These are phyloP conservation scores for Candida tallmaniae DNA, from an alignment of 805 yeast species.

Conservation along the genomic window DNA sequence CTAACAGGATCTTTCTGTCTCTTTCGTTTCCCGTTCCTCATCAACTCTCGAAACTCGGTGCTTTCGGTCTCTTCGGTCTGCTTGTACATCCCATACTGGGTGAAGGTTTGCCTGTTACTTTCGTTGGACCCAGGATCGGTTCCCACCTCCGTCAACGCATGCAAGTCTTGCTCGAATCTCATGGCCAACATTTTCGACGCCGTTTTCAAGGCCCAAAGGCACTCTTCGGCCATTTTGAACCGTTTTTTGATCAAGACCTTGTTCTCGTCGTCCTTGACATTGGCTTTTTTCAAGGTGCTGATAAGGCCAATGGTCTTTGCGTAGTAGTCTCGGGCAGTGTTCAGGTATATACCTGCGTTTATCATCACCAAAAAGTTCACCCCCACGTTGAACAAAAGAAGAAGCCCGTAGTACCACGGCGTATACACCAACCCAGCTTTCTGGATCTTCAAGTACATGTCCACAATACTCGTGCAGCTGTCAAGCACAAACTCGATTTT, in stretches of 20 bases:
- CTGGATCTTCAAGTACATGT: constrained; percentile 24
- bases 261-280: constrained; percentile 28
- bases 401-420: constrained; percentile 53
- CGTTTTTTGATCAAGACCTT: constrained; percentile 26
- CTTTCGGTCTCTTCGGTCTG: constrained; percentile 1
- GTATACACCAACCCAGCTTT: constrained; percentile 24
- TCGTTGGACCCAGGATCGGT: constrained; percentile 50
- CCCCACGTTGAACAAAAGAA: constrained; percentile 43
- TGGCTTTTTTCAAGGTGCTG: constrained; percentile 19
- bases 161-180: constrained; percentile 39
- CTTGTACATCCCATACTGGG: constrained; percentile 38
- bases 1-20: not conserved
- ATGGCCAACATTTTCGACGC: constrained; percentile 48
- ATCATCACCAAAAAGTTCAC: constrained; percentile 37
- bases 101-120: constrained; percentile 45
- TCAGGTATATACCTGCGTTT: constrained; percentile 34
- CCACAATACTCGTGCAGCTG: constrained; percentile 26
- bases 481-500: constrained; percentile 26
- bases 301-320: constrained; percentile 22
- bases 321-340: constrained; percentile 20
- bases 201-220: constrained; percentile 59
- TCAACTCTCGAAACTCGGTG: constrained; percentile 8
- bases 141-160: constrained; percentile 37
- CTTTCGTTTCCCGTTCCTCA: constrained; percentile 10
- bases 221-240: constrained; percentile 53